Evolutionary conservation across 1,284 basidiomycete genomes (phyloP), one percentile per base, ranked within the genome.

Genomic region (Cryptococcus sp.): DNA sequence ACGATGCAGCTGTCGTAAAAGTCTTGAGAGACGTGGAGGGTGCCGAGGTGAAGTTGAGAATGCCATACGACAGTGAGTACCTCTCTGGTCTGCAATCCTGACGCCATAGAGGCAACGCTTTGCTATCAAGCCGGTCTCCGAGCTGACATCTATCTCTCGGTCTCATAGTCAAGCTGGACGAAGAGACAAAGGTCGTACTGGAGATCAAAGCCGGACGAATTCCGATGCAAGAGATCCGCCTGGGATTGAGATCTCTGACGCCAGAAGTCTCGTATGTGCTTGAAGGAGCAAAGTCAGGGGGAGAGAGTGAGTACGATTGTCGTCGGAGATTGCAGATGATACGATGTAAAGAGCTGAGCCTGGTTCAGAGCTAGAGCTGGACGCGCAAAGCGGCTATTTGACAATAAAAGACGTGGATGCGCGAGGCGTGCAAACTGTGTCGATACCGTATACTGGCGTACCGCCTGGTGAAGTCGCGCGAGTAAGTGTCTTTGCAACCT

Each of bases 51-150:
- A 55, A 50, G 15, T 52, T 76, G 13, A 58, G 61, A 22, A 73
- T 78, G 71, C 76, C 76, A 2, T 63, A 63, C 13, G 51, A 57
- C 15, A 71, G 72, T 76, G 40, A 56, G 72, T 61, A 6, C 15
- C 8, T 0, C 23, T n/a, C 2, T 6, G 40, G 3, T 46, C 16
- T 13, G 8, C 15, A 6, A 10, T n/a, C 15, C 5, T 8, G 10
- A 13, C 26, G 6, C 25, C 19, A 23, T 19, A 3, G 15, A 2
- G n/a, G 38, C 2, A 5, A 10, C 8, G 29, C 29, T 7, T 34
- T 10, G 29, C 29, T 10, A 34, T 10, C 29, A 34, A 34, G 13
- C 13, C 13, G 29, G 29, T 10, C 29, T 15, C 11, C 43, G 11
- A 29, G 39, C 48, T 34, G 29, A 51, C 8, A 17, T 20, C 20